A percentile compares a stretch with the other conserved stretches of the same genome.
Evolutionary conservation across 1,284 basidiomycete genomes (phyloP).

Genomic region (Fistulina hepatica): DNA sequence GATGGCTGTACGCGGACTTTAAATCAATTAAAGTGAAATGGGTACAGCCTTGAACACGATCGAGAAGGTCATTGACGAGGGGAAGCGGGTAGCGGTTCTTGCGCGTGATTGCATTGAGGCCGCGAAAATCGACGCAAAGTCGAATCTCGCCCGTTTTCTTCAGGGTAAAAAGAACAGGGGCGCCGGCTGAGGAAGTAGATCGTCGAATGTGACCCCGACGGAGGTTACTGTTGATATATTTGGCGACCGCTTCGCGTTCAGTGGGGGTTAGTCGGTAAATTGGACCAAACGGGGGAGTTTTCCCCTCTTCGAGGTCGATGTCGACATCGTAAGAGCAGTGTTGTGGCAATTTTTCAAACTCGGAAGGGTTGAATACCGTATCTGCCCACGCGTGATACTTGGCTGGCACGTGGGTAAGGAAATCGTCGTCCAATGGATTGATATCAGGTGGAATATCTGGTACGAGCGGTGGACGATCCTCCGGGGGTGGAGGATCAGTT

Average conservation of each 20-base stretch:
- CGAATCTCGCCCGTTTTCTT: slow-evolving; percentile 31
- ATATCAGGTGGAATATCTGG: too few species aligned
- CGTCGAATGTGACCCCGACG: slow-evolving; percentile 16
- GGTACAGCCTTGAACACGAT: slow-evolving; percentile 17
- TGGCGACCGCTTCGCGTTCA: slow-evolving; percentile 14
- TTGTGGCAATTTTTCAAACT: slow-evolving; percentile 9
- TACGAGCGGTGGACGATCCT: not conserved
- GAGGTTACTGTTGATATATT: slow-evolving; percentile 26
- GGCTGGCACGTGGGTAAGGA: not conserved
- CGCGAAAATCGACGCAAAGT: slow-evolving; percentile 26
- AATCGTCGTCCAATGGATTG: too few species aligned
- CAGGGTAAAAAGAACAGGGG: slow-evolving; percentile 33
- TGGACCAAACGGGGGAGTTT: slow-evolving; percentile 10
- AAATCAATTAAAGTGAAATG: slow-evolving; percentile 29
- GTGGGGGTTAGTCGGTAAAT: slow-evolving; percentile 19
- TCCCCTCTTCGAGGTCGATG: slow-evolving; percentile 1
- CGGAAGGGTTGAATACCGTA: slow-evolving; percentile 14
- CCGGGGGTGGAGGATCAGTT: not conserved
- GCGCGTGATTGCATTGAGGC: slow-evolving; percentile 26
- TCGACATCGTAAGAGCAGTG: not conserved
- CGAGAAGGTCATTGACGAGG: slow-evolving; percentile 16
- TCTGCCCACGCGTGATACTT: slow-evolving; percentile 7
- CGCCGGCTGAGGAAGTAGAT: slow-evolving; percentile 21
- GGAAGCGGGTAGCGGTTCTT: slow-evolving; percentile 29
- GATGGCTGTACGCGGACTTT: slow-evolving; percentile 23